Evolutionary conservation across 2,329 filamentous ascomycete genomes (phyloP), one percentile per base, ranked within the genome.

Genomic region (Colletotrichum sp.): DNA sequence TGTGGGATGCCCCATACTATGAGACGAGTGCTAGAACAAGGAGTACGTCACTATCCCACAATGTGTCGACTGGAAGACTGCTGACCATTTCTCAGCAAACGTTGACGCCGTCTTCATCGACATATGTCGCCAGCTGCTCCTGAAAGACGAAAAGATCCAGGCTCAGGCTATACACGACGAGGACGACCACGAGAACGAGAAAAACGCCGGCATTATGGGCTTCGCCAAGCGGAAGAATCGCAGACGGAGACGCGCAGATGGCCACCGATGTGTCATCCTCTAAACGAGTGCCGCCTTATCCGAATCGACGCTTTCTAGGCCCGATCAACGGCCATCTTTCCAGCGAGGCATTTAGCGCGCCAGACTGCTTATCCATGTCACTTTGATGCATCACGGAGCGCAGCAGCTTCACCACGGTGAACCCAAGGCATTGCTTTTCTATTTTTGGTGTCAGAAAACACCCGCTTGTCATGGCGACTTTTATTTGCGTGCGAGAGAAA

Each of bases 91-190:
- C 76, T 10, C n/a, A 91, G 90, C 94, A 77, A 98, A 98, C 80
- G 96, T 98, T 18, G 95, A 98, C 79, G 96, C 98, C 83, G 95
- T 96, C 62, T 98, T 98, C 84, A 87, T 95, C 78, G 94, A 97
- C 83, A 89, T 97, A 71, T 96, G 94, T 82, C 91, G 94, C 76
- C 95, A 97, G 84, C 95, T 97, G 86, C 91, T 97, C 74, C 90
- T 93, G 77, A 94, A 92, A 80, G 94, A 96, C 77, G 91, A 93
- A 80, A 85, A 86, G 4, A 80, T 81, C 25, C 83, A 86, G 28
- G 81, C 80, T 18, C 84, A 86, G 28, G 84, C 87, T n/a, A 83
- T 86, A 27, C 69, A 75, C 9, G 70, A 75, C 18, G 84, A 86
- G 22, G 84, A 88, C 18, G 84, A 87, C 28, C 83, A 86, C 30